A percentile compares a stretch with the other conserved stretches of the same genome.
These are phyloP conservation scores for Elsinoe ampelina DNA, from an alignment of 2,329 filamentous ascomycete species.

Conservation along the genomic window DNA sequence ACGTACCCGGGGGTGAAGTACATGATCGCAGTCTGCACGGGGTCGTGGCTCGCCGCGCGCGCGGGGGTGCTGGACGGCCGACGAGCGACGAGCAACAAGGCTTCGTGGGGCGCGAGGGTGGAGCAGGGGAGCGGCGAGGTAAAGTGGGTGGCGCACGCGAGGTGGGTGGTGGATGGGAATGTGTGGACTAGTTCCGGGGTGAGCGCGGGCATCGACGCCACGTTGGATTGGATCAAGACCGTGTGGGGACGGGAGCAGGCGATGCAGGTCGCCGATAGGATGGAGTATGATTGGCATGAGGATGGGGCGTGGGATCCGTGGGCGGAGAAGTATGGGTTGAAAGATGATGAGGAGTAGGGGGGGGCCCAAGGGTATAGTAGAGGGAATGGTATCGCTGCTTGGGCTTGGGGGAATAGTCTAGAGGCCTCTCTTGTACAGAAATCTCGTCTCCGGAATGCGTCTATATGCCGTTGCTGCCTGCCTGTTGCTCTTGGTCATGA, in stretches of 20 bases:
- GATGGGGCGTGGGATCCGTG: constrained; percentile 4
- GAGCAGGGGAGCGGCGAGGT: constrained; percentile 42
- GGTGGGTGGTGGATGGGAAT: constrained; percentile 58
- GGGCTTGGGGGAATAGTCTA: background rate
- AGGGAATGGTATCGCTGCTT: background rate
- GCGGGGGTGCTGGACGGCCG: constrained; percentile 52
- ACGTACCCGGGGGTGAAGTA: constrained; percentile 29
- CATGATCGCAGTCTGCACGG: constrained; percentile 59
- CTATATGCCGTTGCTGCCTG: background rate
- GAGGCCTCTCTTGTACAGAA: background rate
- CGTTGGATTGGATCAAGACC: constrained; percentile 41
- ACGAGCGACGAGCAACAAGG: constrained; percentile 59
- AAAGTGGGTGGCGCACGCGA: constrained; percentile 51
- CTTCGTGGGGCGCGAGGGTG: constrained; percentile 41
- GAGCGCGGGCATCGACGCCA: constrained; percentile 53
- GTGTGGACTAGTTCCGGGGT: constrained; percentile 59
- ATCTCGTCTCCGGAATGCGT: background rate
- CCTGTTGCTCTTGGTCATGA: background rate
- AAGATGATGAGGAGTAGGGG: background rate
- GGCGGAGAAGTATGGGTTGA: constrained; percentile 5
- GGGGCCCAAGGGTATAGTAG: background rate
- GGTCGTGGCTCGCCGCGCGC: constrained; percentile 48
- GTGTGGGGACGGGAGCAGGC: constrained; percentile 9
- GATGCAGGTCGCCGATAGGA: background rate
- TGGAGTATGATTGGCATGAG: constrained; percentile 11